Evolutionary conservation across 169 alveolate species (phyloP).

Genomic region (Ichthyophthirius multifiliis): DNA sequence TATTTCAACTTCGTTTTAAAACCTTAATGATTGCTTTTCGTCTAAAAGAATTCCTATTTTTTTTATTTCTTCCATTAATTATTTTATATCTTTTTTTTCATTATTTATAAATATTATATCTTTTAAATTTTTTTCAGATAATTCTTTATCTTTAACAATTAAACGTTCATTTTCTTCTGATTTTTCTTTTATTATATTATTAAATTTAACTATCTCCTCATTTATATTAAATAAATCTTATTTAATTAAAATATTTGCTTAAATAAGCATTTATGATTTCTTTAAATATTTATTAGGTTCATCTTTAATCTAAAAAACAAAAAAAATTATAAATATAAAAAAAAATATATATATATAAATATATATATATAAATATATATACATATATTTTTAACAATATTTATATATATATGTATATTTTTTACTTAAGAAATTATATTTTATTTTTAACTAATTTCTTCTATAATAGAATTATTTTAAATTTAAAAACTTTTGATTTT

Average conservation of each 20-base stretch:
- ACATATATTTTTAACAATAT: neutral
- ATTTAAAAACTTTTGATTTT: neutral
- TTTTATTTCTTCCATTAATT: conserved; percentile 12
- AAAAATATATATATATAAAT: neutral
- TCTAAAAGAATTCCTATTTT: conserved; percentile 2
- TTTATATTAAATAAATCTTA: neutral
- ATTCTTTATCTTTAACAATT: neutral
- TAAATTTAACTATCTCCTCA: neutral
- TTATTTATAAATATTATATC: conserved; percentile 27
- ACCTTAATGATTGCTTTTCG: conserved; percentile 32
- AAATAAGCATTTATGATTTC: neutral
- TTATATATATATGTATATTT: neutral
- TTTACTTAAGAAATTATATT: conserved; percentile 20
- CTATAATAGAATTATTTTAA: neutral
- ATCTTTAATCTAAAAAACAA: neutral
- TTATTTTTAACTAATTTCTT: neutral
- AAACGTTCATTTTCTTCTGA: neutral
- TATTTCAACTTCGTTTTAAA: conserved; percentile 45
- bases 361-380: neutral
- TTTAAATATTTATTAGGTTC: neutral
- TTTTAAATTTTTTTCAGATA: neutral
- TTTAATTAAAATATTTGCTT: neutral
- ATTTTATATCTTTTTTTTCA: conserved; percentile 33
- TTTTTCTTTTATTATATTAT: neutral
- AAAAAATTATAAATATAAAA: neutral